Evolutionary conservation across 768 basidiomycete genomes (phyloP), one percentile per base, ranked within the genome.

Genomic region (Mycena metata): DNA sequence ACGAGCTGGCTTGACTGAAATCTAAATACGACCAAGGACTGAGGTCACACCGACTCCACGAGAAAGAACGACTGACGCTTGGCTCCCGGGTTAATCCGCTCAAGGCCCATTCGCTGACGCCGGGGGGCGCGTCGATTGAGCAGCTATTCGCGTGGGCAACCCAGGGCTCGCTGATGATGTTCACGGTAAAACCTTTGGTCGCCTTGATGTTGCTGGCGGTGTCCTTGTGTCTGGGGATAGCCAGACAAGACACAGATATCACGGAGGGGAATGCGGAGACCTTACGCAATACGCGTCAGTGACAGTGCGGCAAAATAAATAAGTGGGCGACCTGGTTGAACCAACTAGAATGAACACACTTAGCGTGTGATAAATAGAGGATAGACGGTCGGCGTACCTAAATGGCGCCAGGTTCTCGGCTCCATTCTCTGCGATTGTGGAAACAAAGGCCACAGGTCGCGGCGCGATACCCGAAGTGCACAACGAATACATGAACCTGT

Each of bases 141-240:
- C 81, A 77, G 24, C 76, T 76, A 69, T 90, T 91, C 5, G 90
- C 89, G 11, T 87, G 85, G 64, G 86, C 84, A 42, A 87, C 74
- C 79, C 88, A 91, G 0, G 91, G 83, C 76, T 93, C 90, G 70
- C 90, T 91, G 76, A 95, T 91, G 52, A 91, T 89, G 69, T 90
- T 91, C 46, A 91, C 88, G 5, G 88, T 89, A 75, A 94, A 95
- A 30, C 88, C 85, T 69, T 89, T 90, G 16, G 87, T 90, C 0
- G 81, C 80, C 60, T 82, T 81, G 73, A 94, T 90, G 59, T 94
- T 94, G 47, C 79, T 79, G n/a, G 83, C 80, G 15, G 89, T 90
- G 72, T 94, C 92, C 80, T 89, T 88, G 64, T 74, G 55, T 47
- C 50, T 69, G 4, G 77, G 60, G 17, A 63, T 64, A 47, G 74